Evolutionary conservation across 345 rosid genomes (phyloP).

Genomic region (Eucalyptus tenuipes): DNA sequence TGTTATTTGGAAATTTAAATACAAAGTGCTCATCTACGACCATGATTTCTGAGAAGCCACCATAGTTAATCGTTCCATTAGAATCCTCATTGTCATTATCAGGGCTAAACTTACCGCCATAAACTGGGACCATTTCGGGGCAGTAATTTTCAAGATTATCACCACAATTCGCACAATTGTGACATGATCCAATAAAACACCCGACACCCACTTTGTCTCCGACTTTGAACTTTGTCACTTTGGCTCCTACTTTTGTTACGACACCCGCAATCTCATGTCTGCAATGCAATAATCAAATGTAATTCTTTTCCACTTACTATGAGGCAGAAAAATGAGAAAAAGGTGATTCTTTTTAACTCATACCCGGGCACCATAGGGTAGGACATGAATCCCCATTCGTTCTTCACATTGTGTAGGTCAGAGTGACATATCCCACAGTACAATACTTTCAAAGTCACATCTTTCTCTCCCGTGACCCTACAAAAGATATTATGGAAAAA

Average conservation of each 20-base stretch:
- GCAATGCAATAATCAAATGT: background rate
- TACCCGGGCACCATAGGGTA: slow-evolving; percentile 57
- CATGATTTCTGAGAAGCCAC: slow-evolving; percentile 26
- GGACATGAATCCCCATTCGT: slow-evolving; percentile 25
- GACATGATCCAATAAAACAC: slow-evolving; percentile 38
- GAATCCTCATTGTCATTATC: background rate
- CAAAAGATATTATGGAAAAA: background rate
- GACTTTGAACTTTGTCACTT: slow-evolving; percentile 21
- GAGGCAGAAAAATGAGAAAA: background rate
- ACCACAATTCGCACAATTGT: slow-evolving; percentile 28
- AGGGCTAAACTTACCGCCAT: background rate
- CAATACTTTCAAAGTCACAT: slow-evolving; percentile 21
- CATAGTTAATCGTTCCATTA: slow-evolving; percentile 24
- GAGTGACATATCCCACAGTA: slow-evolving; percentile 50
- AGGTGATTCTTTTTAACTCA: background rate
- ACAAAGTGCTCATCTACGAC: slow-evolving; percentile 19
- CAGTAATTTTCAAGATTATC: slow-evolving; percentile 46
- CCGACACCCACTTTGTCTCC: slow-evolving; percentile 35
- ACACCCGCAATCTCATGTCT: slow-evolving; percentile 35
- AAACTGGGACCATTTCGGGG: slow-evolving; percentile 12
- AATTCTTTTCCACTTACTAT: background rate
- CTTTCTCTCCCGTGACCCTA: slow-evolving; percentile 27
- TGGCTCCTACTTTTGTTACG: slow-evolving; percentile 23
- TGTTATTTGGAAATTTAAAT: slow-evolving; percentile 15
- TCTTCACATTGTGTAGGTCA: slow-evolving; percentile 25